Conservation (phyloP, 257 asterid species). For the Verbascum thapsus region DNA sequence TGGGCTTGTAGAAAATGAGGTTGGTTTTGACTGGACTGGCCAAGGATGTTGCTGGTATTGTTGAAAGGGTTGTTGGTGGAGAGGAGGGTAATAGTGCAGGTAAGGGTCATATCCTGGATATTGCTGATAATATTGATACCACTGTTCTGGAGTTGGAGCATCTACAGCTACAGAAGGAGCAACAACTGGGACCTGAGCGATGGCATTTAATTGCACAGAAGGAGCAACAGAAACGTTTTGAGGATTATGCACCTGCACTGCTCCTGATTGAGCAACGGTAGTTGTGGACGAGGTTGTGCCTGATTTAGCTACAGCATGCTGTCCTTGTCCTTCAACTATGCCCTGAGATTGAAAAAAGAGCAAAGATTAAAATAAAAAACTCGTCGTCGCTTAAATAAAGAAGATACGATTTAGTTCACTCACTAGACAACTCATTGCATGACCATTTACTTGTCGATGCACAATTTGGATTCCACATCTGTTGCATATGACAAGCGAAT, state of each 20-base stretch:
- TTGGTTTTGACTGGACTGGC: slow-evolving; percentile 56
- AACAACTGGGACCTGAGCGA: slow-evolving; percentile 48
- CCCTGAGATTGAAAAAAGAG: slow-evolving; percentile 50
- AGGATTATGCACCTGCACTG: slow-evolving; percentile 49
- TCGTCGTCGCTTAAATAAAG: neutral
- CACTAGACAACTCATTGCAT: slow-evolving; percentile 85
- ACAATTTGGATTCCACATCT: slow-evolving; percentile 82
- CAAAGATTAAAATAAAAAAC: slow-evolving; percentile 7
- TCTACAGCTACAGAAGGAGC: slow-evolving; percentile 52
- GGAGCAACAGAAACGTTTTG: slow-evolving; percentile 47
- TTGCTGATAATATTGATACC: slow-evolving; percentile 94
- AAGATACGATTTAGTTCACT: slow-evolving; percentile 36
- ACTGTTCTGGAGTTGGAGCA: slow-evolving; percentile 65
- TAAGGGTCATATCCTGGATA: slow-evolving; percentile 69
- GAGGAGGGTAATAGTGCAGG: slow-evolving; percentile 59
- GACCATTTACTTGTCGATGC: slow-evolving; percentile 97
- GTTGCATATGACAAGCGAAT: slow-evolving; percentile 86
- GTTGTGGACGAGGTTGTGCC: slow-evolving; percentile 44
- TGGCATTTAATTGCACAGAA: slow-evolving; percentile 43
- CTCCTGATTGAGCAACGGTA: slow-evolving; percentile 46
- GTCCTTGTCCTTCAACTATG: slow-evolving; percentile 61
- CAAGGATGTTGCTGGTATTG: slow-evolving; percentile 62
- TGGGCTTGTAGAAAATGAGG: slow-evolving; percentile 49
- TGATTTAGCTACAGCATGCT: slow-evolving; percentile 50
- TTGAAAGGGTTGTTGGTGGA: slow-evolving; percentile 59